These are phyloP conservation scores for Epicoccum sorghinum DNA, from an alignment of 2,329 filamentous ascomycete genomes.

Conservation along the genomic window DNA sequence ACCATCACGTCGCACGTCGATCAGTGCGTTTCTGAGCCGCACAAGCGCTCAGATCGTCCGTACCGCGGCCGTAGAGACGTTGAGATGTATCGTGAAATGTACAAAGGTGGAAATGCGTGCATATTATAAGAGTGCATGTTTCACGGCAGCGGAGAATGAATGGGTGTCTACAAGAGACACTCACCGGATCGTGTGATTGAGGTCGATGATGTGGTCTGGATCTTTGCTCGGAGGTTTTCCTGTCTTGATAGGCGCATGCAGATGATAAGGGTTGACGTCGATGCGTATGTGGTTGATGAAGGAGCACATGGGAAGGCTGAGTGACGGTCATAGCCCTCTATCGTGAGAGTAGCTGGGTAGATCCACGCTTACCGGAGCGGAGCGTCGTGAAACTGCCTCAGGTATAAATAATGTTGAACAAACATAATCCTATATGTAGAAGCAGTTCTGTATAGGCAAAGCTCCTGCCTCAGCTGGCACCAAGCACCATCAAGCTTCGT, in stretches of 20 bases:
- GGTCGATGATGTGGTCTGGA: slow-evolving; percentile 5
- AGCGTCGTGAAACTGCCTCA: slow-evolving; percentile 7
- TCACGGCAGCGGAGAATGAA: neutral
- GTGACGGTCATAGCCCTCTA: neutral
- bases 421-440: too few species aligned
- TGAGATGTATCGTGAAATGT: neutral
- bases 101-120: neutral
- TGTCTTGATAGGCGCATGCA: neutral
- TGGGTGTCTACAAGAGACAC: neutral
- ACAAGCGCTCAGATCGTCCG: slow-evolving; percentile 8
- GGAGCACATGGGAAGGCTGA: slow-evolving; percentile 5
- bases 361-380: slow-evolving; percentile 10
- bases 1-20: slow-evolving; percentile 12
- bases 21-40: slow-evolving; percentile 11
- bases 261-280: slow-evolving; percentile 1
- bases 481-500: neutral
- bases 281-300: slow-evolving; percentile 10
- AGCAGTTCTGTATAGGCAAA: too few species aligned
- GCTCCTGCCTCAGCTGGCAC: slow-evolving; percentile 1
- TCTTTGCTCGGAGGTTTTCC: neutral
- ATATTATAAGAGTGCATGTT: neutral
- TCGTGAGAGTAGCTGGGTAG: slow-evolving; percentile 1
- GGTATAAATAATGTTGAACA: neutral
- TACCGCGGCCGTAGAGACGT: slow-evolving; percentile 16
- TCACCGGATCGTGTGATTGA: neutral